Conservation (phyloP, 2,329 filamentous ascomycete genomes). For the Calonectria multiphialidica region DNA sequence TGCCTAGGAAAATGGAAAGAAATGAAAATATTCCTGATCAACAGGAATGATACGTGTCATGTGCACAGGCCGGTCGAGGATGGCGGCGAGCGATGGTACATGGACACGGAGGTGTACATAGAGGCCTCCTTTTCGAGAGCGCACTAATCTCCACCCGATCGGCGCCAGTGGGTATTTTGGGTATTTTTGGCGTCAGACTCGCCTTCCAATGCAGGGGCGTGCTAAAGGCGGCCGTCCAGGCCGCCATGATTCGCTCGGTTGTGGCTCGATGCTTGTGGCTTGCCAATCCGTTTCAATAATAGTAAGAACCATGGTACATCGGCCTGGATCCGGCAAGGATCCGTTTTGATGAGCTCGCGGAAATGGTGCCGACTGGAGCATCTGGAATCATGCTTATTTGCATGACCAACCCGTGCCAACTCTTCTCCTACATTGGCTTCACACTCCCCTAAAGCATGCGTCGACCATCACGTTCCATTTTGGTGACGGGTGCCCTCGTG, state of each 20-base stretch:
- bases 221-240: background rate
- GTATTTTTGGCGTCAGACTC: background rate
- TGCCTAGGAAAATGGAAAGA: too few relatives aligned
- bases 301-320: background rate
- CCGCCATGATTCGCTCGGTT: background rate
- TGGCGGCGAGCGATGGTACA: too few relatives aligned
- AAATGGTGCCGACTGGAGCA: background rate
- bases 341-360: background rate
- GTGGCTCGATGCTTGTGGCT: background rate
- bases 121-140: background rate
- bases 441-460: background rate
- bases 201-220: background rate
- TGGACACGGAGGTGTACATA: too few relatives aligned
- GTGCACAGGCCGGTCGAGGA: too few relatives aligned
- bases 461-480: conserved; percentile 12
- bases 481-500: conserved; percentile 21
- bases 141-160: background rate
- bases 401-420: background rate
- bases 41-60: too few relatives aligned
- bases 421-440: background rate
- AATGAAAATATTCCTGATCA: too few relatives aligned
- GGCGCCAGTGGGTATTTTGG: background rate
- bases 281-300: background rate
- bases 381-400: conserved; percentile 1
- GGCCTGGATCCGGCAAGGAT: background rate